Base-by-base conservation (phyloP, 352 stramenopile species). In the Pseudoperonospora humuli region DNA sequence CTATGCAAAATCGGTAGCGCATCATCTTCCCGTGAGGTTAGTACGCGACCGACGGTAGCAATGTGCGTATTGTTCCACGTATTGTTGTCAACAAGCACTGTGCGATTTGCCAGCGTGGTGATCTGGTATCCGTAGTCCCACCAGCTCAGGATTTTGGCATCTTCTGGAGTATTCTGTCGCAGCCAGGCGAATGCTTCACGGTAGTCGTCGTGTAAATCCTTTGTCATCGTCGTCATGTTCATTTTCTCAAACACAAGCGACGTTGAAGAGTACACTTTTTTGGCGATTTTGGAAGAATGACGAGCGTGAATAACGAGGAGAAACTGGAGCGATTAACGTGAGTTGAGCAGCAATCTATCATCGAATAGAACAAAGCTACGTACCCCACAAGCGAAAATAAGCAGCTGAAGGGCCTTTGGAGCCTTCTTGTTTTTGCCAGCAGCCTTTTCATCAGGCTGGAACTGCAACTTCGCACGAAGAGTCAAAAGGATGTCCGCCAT, bases 51-150 rank as follows among this genome's bases (percentile, higher is more conserved):
- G 9, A 97, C 84, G 0, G 90, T 97, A 25, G 93, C 93, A 56
- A 98, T 98, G 61, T 98, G 93, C 25, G 89, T 97, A 59, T 97
- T 96, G 63, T 98, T 98, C 93, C 93, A 98, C 39, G 93, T 98
- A 52, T 98, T 98, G 67, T 97, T 97, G 67, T 98, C 93, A 2
- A 97, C 93, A 31, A 91, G 57, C 18, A 91, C 75, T 0, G 78
- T 93, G 32, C 81, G 81, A 45, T 93, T 93, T 7, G 81, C 76
- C 9, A 91, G 52, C 5, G 70, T 76, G 8, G 81, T 83, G 23
- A 93, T 68, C 41, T 93, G 81, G 50, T 93, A 93, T 9, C 81
- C 81, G 34, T 93, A 93, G 52, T 93, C 78, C 81, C 81, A 93
- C 81, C 81, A 93, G 38, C 68, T 73, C 9, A 93, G 51, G 19